Evolutionary conservation across 306 rosid genomes (phyloP).

Genomic region (Ceratonia siliqua): DNA sequence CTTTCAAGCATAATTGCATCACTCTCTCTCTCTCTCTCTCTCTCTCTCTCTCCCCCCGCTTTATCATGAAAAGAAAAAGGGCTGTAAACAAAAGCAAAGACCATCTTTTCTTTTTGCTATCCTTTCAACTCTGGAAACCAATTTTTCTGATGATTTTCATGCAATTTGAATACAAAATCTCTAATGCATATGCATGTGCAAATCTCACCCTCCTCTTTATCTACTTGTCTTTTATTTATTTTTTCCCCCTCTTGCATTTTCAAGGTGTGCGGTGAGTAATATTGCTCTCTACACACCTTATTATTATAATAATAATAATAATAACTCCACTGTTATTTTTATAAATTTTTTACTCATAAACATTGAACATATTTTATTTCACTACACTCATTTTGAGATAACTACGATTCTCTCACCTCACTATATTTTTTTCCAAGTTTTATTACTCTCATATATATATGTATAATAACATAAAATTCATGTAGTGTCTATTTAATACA

Average conservation of each 20-base stretch:
- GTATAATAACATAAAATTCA: too few species aligned
- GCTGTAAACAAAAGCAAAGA: constrained; percentile 50
- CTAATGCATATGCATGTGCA: constrained; percentile 23
- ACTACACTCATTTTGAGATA: too few species aligned
- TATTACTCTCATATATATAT: too few species aligned
- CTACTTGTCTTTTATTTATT: constrained; percentile 29
- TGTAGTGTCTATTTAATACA: too few species aligned
- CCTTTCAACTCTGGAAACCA: constrained; percentile 57
- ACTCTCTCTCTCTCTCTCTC: too few species aligned
- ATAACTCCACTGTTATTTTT: constrained; percentile 32
- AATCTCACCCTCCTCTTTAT: constrained; percentile 20
- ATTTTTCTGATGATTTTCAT: constrained; percentile 66
- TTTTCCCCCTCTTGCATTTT: constrained; percentile 41
- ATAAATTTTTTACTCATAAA: too few species aligned
- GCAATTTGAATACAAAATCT: constrained; percentile 50
- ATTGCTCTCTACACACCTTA: constrained; percentile 42
- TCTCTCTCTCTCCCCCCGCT: too few species aligned
- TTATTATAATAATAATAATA: constrained; percentile 17
- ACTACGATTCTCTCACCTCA: too few species aligned
- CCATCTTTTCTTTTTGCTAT: constrained; percentile 58
- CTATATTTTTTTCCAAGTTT: too few species aligned
- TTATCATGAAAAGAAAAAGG: constrained; percentile 55
- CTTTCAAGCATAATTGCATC: constrained; percentile 47
- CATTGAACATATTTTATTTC: too few species aligned
- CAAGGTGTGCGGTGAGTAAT: constrained; percentile 55